A percentile compares a stretch with the other conserved stretches of the same genome.
Evolutionary conservation across 768 basidiomycete genomes (phyloP).

Genomic region (Hericium rajendrae): DNA sequence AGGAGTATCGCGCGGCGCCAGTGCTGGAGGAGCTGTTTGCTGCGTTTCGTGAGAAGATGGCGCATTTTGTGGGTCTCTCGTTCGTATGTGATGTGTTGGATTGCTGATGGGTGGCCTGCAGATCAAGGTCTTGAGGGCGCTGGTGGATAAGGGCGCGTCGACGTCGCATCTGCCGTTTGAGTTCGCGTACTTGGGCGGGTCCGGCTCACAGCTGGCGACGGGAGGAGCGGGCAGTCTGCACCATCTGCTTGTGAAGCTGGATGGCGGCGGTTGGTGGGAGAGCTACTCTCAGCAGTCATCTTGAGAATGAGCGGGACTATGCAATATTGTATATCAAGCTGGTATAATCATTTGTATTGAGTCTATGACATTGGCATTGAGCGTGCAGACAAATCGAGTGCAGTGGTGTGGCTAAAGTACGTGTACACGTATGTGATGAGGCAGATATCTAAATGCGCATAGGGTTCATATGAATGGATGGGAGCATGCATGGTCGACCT

Average conservation of each 20-base stretch:
- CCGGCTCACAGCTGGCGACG: conserved; percentile 3
- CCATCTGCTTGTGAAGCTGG: conserved; percentile 13
- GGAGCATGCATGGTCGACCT: neutral
- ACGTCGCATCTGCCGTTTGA: conserved; percentile 12
- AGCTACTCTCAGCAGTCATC: neutral
- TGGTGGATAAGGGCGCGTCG: conserved; percentile 39
- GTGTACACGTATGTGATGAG: neutral
- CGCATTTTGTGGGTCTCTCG: conserved; percentile 40
- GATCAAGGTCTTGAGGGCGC: conserved; percentile 45
- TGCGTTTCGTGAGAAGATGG: conserved; percentile 47
- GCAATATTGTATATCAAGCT: no score
- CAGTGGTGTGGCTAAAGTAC: conserved; percentile 1
- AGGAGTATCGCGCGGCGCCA: conserved; percentile 58
- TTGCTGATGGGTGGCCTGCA: conserved; percentile 20
- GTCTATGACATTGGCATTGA: conserved; percentile 9
- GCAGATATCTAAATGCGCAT: conserved; percentile 12
- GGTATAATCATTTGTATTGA: neutral
- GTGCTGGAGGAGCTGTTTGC: conserved; percentile 43
- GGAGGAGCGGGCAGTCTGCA: conserved; percentile 11
- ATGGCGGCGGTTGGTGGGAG: conserved; percentile 2
- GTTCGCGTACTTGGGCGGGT: conserved; percentile 8
- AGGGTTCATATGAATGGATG: conserved; percentile 8
- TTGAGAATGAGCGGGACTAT: no score
- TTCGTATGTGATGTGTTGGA: neutral
- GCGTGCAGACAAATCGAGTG: conserved; percentile 4